These are phyloP conservation scores for Cyclotella atomus DNA, from an alignment of 108 stramenopile genomes.

Conservation along the genomic window DNA sequence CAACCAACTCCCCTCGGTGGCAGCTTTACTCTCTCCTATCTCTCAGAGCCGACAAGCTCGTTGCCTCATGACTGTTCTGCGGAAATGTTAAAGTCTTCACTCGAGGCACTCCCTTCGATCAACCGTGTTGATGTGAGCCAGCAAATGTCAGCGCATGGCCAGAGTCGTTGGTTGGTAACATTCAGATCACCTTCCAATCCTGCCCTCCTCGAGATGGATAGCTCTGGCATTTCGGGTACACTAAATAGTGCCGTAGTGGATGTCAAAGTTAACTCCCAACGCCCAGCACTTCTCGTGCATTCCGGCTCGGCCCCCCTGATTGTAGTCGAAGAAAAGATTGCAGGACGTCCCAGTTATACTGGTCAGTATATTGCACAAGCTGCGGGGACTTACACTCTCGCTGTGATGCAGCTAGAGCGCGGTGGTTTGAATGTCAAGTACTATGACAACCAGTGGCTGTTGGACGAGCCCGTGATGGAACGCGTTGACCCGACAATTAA, in stretches of 20 bases:
- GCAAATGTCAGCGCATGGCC: constrained; percentile 48
- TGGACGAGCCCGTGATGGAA: constrained; percentile 64
- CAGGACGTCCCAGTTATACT: constrained; percentile 80
- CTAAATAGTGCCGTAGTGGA: constrained; percentile 31
- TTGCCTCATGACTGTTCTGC: constrained; percentile 70
- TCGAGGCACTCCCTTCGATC: constrained; percentile 64
- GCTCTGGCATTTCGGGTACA: constrained; percentile 57
- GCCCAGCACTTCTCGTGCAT: constrained; percentile 39
- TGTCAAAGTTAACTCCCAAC: constrained; percentile 17
- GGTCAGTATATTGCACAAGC: constrained; percentile 61
- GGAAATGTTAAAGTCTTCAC: constrained; percentile 57
- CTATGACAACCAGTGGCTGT: constrained; percentile 88
- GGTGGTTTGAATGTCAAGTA: constrained; percentile 80
- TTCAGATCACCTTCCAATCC: constrained; percentile 66
- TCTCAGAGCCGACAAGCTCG: constrained; percentile 43
- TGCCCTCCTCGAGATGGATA: constrained; percentile 38
- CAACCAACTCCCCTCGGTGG: constrained; percentile 83
- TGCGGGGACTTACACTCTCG: constrained; percentile 64
- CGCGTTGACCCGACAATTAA: constrained; percentile 66
- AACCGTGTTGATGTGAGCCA: constrained; percentile 64
- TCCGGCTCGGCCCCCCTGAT: constrained; percentile 49
- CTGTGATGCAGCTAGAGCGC: constrained; percentile 65
- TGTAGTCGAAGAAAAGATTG: constrained; percentile 64
- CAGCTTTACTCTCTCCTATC: constrained; percentile 62
- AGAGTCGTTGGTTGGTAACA: constrained; percentile 70